phyloP scores from a whole-genome alignment of 1,284 basidiomycete genomes.

The Heliocybe sulcata region DNA sequence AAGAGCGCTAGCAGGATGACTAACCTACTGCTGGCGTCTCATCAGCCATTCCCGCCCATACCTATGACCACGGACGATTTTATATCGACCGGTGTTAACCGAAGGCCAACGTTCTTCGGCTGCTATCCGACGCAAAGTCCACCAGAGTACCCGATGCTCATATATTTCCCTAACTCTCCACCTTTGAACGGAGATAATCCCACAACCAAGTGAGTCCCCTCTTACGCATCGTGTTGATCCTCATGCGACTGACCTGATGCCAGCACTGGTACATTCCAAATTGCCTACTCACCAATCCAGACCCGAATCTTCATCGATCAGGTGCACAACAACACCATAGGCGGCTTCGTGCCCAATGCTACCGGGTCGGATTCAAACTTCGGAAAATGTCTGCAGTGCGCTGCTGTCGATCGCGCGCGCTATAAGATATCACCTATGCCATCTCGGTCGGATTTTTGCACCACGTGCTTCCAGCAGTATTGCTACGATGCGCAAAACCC shows the following conservation, averaged over 20 bases:
- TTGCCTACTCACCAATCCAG: conserved; percentile 41
- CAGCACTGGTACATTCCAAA: conserved; percentile 43
- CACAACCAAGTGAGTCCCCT: conserved; percentile 44
- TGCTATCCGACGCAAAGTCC: conserved; percentile 48
- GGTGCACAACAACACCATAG: conserved; percentile 39
- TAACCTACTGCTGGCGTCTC: conserved; percentile 40
- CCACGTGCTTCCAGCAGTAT: conserved; percentile 44
- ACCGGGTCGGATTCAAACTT: conserved; percentile 42
- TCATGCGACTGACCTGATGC: conserved; percentile 1
- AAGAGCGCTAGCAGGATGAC: conserved; percentile 33
- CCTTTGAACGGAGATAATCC: conserved; percentile 50
- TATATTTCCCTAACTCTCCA: conserved; percentile 61
- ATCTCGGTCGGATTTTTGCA: conserved; percentile 36
- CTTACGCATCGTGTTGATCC: neutral
- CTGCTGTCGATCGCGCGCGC: conserved; percentile 46
- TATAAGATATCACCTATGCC: conserved; percentile 25
- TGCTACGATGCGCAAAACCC: conserved; percentile 44
- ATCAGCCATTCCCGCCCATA: conserved; percentile 57
- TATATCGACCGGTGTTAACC: conserved; percentile 55
- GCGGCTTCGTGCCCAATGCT: conserved; percentile 47
- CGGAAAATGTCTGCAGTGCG: conserved; percentile 48
- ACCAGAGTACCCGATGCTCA: conserved; percentile 47
- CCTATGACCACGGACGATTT: conserved; percentile 48
- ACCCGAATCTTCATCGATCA: conserved; percentile 46
- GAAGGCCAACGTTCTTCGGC: conserved; percentile 72